phyloP scores from a whole-genome alignment of 352 stramenopile species.

The Stephanocyclus meneghinianus region DNA sequence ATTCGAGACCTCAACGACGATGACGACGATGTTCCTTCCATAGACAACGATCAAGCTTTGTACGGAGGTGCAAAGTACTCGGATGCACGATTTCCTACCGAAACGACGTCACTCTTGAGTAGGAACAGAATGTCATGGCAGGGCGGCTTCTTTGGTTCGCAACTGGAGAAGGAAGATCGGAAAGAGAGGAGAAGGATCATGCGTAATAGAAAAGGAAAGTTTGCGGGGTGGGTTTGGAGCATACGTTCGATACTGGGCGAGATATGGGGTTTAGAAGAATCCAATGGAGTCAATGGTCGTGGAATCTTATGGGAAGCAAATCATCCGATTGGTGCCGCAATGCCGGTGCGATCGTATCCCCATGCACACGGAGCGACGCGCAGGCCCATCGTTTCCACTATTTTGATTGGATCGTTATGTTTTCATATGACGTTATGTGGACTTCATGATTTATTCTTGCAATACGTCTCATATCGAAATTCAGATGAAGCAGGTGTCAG shows the following conservation, averaged over 20 bases:
- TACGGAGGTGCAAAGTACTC: conserved; percentile 8
- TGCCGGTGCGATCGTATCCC: neutral
- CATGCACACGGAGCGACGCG: conserved; percentile 3
- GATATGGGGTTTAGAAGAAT: neutral
- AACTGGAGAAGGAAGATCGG: conserved; percentile 47
- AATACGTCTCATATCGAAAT: conserved; percentile 51
- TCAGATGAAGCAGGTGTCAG: conserved; percentile 39
- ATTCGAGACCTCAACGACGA: conserved; percentile 51
- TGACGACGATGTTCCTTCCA: conserved; percentile 40
- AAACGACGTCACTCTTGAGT: conserved; percentile 30
- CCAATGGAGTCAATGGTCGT: neutral
- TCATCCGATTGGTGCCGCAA: conserved; percentile 25
- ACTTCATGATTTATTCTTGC: conserved; percentile 52
- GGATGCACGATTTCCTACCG: conserved; percentile 24
- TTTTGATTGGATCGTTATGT: conserved; percentile 37
- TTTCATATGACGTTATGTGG: conserved; percentile 45
- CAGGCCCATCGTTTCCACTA: conserved; percentile 22
- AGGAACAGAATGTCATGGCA: conserved; percentile 35
- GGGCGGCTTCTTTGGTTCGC: conserved; percentile 47
- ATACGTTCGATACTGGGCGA: conserved; percentile 9
- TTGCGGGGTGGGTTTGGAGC: conserved; percentile 18
- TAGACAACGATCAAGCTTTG: conserved; percentile 26
- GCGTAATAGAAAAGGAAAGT: conserved; percentile 16
- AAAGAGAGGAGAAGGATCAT: conserved; percentile 44
- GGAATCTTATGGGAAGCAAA: conserved; percentile 14